Evolutionary conservation across 2,329 filamentous ascomycete species (phyloP), one percentile per base, ranked within the genome.

Genomic region (Beauveria sp.): DNA sequence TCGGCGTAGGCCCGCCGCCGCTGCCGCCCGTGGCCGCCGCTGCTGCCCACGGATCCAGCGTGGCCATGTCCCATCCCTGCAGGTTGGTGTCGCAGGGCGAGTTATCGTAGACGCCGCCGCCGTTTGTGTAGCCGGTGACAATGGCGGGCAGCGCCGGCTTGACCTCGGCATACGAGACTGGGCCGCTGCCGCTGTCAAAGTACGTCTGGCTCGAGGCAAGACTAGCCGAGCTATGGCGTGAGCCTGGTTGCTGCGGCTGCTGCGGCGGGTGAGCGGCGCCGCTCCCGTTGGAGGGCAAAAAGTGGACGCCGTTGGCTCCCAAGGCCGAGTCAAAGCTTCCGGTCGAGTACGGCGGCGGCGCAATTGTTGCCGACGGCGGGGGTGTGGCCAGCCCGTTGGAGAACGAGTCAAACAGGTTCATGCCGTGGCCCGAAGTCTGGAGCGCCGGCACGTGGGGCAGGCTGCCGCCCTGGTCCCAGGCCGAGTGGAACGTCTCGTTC

Each of bases 371-470:
- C 2, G 79, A 81, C 5, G 81, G 82, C 3, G 83, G 83, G 26
- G 84, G 83, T 6, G 84, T 86, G 30, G 78, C 78, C 20, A 86
- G 78, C 2, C 81, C 82, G 62, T 78, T 77, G 22, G 77, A 72
- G 63, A 80, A 82, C n/a, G 75, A 74, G 64, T 83, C 80, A 24
- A 83, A 75, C 28, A 83, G 69, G 42, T 73, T 74, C 40, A 76
- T 67, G 24, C 70, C 67, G 49, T 68, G 73, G 62, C 68, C 73
- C 30, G 74, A 68, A 40, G 71, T 67, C 59, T 72, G 70, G 51
- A 72, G 67, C 26, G 71, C 70, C 24, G 71, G 69, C 5, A 75
- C 69, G 57, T 75, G 73, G 9, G 73, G 68, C 46, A 74, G 64
- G 58, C 64, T 66, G 50, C 43, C 56, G 55, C 52, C 26, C 42